Evolutionary conservation across 371 early-diverging fungal species (phyloP), one percentile per base, ranked within the genome.

Genomic region (Haplosporangium sp.): DNA sequence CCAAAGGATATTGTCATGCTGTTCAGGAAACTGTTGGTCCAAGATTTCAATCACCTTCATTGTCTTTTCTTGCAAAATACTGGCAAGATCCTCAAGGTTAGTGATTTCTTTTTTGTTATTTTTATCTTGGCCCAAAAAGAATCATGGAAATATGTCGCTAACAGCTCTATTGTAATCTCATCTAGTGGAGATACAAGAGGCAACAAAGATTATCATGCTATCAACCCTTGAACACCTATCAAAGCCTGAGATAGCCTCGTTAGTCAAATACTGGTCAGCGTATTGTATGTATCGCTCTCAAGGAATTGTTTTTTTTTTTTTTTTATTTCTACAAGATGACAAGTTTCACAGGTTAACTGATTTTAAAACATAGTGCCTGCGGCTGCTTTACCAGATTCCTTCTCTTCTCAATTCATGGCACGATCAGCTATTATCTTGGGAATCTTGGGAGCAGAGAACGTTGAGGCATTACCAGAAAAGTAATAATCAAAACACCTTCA

Each of bases 61-160:
- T 96, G 17, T 88, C 94, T 1, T 89, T 89, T 61, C 72, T 96
- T 15, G 91, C 93, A 35, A 94, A 93, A 81, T 95, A 93, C 56
- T 96, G 95, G 94, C 94, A 94, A 71, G 96, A 96, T 77, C 88
- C 94, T 8, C 87, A 90, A 65, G 87, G 95, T 94, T 27, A 84
- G 67, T 10, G 38, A 5, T 50, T 37, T 44, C 17, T 4, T 17
- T 52, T 52, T 55, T 35, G 10, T 55, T 34, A 34, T 55, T 55
- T 55, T 27, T 34, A 5, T 44, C 44, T 10, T 3, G 10, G 1
- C 45, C 15, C 10, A 15, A 9, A 45, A 45, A 45, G 13, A 45
- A 10, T 10, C 13, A 15, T 45, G 45, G 15, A 45, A 45, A 40
- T 13, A 15, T 27, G 17, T 17, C 4, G 3, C 3, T n/a, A 27